phyloP scores from a whole-genome alignment of 345 rosid genomes.

The Populus alba region DNA sequence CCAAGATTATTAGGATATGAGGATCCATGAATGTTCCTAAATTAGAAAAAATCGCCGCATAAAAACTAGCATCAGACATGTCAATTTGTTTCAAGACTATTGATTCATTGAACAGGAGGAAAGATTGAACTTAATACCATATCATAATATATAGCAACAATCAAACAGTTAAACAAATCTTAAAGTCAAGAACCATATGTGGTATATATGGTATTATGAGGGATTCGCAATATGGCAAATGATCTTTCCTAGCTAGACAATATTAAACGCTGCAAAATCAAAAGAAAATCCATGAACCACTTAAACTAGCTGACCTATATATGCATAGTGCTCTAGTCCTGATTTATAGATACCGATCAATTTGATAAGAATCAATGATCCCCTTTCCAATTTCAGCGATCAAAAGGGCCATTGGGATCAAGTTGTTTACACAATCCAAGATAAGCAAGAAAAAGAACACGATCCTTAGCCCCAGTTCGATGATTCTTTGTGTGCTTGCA shows the following conservation, averaged over 20 bases:
- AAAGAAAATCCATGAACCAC: background rate
- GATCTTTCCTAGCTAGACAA: background rate
- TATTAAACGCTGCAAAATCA: background rate
- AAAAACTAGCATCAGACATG: background rate
- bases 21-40: background rate
- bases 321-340: background rate
- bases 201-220: background rate
- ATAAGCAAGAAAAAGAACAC: slow-evolving; percentile 66
- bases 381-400: slow-evolving; percentile 6
- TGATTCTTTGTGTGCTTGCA: slow-evolving; percentile 75
- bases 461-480: slow-evolving; percentile 82
- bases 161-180: background rate
- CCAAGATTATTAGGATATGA: background rate
- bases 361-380: background rate
- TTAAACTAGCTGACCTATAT: background rate
- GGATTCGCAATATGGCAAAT: background rate
- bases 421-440: slow-evolving; percentile 69
- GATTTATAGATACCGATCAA: background rate
- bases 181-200: background rate
- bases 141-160: background rate
- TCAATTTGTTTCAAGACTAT: background rate
- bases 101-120: background rate
- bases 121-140: background rate
- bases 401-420: slow-evolving; percentile 48
- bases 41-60: background rate